Conservation (phyloP, 225 moss, liverwort and hornwort genomes). For the Anthoceros angustus region DNA sequence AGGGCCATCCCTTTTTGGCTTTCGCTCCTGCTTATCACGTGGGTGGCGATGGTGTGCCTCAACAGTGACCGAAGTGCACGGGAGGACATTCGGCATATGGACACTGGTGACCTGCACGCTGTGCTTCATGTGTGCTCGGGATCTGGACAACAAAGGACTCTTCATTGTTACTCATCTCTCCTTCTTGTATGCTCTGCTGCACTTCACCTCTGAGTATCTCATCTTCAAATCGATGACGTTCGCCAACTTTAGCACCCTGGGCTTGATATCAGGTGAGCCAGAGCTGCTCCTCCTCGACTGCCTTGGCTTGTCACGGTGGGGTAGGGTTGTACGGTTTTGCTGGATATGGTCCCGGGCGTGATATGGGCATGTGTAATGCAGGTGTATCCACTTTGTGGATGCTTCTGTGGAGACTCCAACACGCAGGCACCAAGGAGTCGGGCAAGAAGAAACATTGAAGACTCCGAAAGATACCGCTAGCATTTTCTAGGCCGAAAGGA, state of each 20-base stretch:
- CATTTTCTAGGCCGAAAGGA: too few species aligned
- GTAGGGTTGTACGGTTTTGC: not conserved
- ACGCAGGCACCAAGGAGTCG: not conserved
- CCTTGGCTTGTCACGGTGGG: not conserved
- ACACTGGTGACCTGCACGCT: constrained; percentile 82
- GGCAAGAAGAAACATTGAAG: not conserved
- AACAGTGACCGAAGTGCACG: constrained; percentile 83
- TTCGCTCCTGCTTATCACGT: not conserved
- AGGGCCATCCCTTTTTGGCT: not conserved
- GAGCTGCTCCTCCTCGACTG: too few species aligned
- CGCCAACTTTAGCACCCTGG: constrained; percentile 31
- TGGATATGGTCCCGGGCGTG: not conserved
- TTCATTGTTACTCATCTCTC: constrained; percentile 63
- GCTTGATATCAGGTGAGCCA: constrained; percentile 52
- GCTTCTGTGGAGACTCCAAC: not conserved
- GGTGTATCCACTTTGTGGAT: not conserved
- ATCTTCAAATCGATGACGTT: constrained; percentile 62
- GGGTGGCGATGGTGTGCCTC: constrained; percentile 2
- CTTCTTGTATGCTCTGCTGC: constrained; percentile 61
- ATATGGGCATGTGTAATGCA: not conserved
- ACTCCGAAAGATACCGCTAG: too few species aligned
- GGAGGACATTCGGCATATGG: constrained; percentile 93
- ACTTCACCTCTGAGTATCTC: constrained; percentile 57
- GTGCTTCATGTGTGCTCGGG: constrained; percentile 49
- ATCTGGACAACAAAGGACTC: constrained; percentile 50